phyloP scores from a whole-genome alignment of 768 basidiomycete species.

The Peribolospora baueri region DNA sequence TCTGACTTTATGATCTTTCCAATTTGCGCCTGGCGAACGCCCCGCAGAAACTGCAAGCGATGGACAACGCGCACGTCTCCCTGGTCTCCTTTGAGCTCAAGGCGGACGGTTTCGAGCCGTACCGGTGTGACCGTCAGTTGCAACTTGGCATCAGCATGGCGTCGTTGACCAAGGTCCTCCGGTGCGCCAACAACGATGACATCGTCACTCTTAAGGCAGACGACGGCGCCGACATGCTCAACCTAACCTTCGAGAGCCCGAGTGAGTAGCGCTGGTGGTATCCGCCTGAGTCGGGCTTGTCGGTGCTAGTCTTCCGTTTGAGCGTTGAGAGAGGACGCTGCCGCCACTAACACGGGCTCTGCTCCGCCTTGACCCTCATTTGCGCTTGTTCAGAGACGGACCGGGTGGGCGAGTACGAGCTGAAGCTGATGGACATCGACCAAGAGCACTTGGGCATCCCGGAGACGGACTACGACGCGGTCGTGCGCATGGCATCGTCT shows the following conservation, averaged over 20 bases:
- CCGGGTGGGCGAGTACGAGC: conserved; percentile 88
- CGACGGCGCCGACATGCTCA: conserved; percentile 71
- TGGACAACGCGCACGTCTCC: conserved; percentile 99
- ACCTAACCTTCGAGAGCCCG: conserved; percentile 69
- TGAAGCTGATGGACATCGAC: conserved; percentile 99
- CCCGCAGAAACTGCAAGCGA: conserved; percentile 60
- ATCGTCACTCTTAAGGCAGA: conserved; percentile 68
- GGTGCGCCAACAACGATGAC: conserved; percentile 92
- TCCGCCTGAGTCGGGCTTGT: no score
- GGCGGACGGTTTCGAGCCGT: conserved; percentile 49
- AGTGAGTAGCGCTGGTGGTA: conserved; percentile 28
- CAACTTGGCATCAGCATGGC: conserved; percentile 66
- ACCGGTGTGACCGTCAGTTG: conserved; percentile 87
- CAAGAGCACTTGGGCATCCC: conserved; percentile 83
- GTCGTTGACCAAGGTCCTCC: conserved; percentile 79
- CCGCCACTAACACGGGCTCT: background rate
- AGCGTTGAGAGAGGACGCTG: no score
- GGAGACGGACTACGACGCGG: conserved; percentile 88
- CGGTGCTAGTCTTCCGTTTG: no score
- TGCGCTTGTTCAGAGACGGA: conserved; percentile 38
- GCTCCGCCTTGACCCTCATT: background rate
- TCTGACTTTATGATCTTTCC: no score
- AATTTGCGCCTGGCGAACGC: conserved; percentile 2
- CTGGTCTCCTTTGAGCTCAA: conserved; percentile 70
- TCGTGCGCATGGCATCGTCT: conserved; percentile 54